Percentiles rank a stretch among this genome's conserved stretches.
Conservation (phyloP, 2,329 filamentous ascomycete species). For the Stenocarpella maydis region DNA sequence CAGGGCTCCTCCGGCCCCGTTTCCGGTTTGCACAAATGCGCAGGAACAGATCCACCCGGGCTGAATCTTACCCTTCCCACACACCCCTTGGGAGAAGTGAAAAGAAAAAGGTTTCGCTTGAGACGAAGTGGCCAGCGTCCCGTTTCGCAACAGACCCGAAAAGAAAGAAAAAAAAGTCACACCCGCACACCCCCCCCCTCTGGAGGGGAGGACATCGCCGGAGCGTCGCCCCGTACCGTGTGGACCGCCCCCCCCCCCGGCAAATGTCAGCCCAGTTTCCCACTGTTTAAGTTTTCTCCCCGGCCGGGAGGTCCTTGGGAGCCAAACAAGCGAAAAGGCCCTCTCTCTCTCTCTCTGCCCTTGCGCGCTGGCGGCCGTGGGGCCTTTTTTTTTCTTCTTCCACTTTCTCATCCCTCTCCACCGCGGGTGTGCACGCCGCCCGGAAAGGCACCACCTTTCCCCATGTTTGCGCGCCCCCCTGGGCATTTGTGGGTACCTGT, state of each 20-base stretch:
- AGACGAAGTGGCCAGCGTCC: slow-evolving; percentile 11
- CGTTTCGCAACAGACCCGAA: slow-evolving; percentile 7
- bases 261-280: slow-evolving; percentile 22
- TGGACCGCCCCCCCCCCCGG: slow-evolving; percentile 25
- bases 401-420: slow-evolving; percentile 3
- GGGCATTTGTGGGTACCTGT: slow-evolving; percentile 30
- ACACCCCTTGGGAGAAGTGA: slow-evolving; percentile 21
- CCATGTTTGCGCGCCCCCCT: slow-evolving; percentile 22
- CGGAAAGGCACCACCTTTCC: slow-evolving; percentile 16
- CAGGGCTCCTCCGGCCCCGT: slow-evolving; percentile 25
- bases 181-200: not conserved
- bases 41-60: slow-evolving; percentile 26
- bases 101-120: slow-evolving; percentile 14
- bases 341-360: not conserved
- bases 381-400: not conserved
- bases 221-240: slow-evolving; percentile 17
- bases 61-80: slow-evolving; percentile 21
- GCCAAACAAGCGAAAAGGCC: not conserved
- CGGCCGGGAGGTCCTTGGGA: slow-evolving; percentile 4
- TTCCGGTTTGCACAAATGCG: slow-evolving; percentile 15
- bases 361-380: not conserved
- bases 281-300: slow-evolving; percentile 11
- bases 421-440: slow-evolving; percentile 27
- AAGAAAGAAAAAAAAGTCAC: not conserved
- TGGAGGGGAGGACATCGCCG: not conserved